Evolutionary conservation across 2,329 filamentous ascomycete species (phyloP), one percentile per base, ranked within the genome.

Genomic region (Cylindrodendrum hubeiense): DNA sequence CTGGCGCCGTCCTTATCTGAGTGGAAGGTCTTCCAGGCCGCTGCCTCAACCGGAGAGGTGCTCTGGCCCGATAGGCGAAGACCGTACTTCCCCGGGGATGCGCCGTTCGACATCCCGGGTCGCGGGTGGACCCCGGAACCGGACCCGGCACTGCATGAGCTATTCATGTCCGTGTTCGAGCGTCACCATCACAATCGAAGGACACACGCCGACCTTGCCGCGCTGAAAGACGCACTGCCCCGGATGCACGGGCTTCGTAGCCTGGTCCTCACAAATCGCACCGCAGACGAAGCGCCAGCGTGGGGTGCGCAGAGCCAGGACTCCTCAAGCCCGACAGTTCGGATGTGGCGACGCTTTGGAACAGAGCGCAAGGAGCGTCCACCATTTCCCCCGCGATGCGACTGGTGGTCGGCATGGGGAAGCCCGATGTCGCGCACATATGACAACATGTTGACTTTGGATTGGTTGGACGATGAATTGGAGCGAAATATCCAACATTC

Each of bases 381-480:
- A 3, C 62, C 50, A 1, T 60, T 65, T 19, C 19, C 62, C 9
- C 56, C 62, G 3, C 15, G 49, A 9, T 34, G 49, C 13, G 49
- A 63, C 15, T 63, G 53, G 59, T 43, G 37, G 21, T 10, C 26
- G n/a, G 34, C 19, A 8, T 37, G 24, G 33, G 30, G 44, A 5
- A 28, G 34, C 15, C 44, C 44, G 4, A 17, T 41, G 22, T 3
- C 21, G 26, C 21, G 30, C 7, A 50, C 33, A 5, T 5, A n/a
- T 21, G 56, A 59, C 12, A 33, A 21, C 12, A 44, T 51, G 46
- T 22, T 33, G 5, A 41, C 22, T 6, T 21, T 24, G 46, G 56
- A 59, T 26, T 51, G 56, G 56, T 34, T 59, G 34, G 56, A 59
- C 6, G 56, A 59, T 22, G 56, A 41, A 7, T 5, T 59, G 22